These are phyloP conservation scores for Pleurotus salmoneostramineus DNA, from an alignment of 768 basidiomycete species.

Conservation along the genomic window DNA sequence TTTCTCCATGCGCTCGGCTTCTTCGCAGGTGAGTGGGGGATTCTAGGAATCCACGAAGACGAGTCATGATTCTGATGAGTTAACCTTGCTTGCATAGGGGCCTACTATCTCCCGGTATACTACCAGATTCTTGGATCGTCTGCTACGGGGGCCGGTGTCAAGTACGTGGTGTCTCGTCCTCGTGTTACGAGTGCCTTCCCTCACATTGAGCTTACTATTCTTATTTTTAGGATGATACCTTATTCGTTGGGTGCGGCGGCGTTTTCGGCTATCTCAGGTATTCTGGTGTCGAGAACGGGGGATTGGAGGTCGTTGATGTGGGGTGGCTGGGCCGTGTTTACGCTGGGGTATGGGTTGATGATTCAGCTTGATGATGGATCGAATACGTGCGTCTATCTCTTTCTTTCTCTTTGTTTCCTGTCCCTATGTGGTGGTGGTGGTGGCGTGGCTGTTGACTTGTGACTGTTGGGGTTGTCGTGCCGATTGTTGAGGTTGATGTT, in stretches of 20 bases:
- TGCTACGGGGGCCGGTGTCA: constrained; percentile 65
- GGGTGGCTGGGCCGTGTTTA: constrained; percentile 50
- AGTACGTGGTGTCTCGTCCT: constrained; percentile 33
- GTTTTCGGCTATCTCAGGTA: constrained; percentile 52
- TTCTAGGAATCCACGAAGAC: no score
- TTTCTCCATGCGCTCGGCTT: constrained; percentile 67
- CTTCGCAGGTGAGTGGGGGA: constrained; percentile 56
- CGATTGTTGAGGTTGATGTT: no score
- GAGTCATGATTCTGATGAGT: no score
- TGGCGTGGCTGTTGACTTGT: no score
- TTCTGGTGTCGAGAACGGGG: constrained; percentile 53
- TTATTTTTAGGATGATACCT: constrained; percentile 59
- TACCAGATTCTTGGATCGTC: constrained; percentile 77
- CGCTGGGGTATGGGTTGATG: constrained; percentile 72
- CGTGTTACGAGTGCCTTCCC: no score
- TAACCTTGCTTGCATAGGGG: no score
- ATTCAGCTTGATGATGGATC: constrained; percentile 59
- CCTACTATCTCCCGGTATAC: constrained; percentile 72
- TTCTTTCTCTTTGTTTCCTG: background rate
- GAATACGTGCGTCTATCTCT: constrained; percentile 34
- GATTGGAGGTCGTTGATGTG: constrained; percentile 63
- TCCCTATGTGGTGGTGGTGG: no score
- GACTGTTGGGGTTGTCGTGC: no score
- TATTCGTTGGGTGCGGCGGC: constrained; percentile 61
- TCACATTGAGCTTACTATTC: background rate